These are phyloP conservation scores for Suillus ampliporus DNA, from an alignment of 768 basidiomycete genomes.

Conservation along the genomic window DNA sequence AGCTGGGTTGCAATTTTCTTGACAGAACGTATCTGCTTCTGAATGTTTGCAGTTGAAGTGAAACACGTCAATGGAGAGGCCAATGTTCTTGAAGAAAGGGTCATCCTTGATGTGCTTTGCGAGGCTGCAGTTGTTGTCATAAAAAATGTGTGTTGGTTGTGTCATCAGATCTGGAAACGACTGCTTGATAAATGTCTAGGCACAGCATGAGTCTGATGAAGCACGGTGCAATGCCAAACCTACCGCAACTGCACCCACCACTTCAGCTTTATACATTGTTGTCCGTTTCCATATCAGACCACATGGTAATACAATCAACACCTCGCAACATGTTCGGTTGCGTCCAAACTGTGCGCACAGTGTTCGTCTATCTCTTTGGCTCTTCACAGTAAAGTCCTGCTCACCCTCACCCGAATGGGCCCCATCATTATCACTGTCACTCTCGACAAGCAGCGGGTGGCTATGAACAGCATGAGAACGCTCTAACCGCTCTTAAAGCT, in stretches of 20 bases:
- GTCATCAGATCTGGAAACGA: too few species aligned
- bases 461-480: too few species aligned
- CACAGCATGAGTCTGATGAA: too few species aligned
- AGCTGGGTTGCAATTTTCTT: slow-evolving; percentile 35
- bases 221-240: not conserved
- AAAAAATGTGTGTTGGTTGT: slow-evolving; percentile 14
- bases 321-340: slow-evolving; percentile 40
- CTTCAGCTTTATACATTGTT: slow-evolving; percentile 33
- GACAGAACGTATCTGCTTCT: slow-evolving; percentile 29
- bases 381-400: too few species aligned
- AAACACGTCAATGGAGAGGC: slow-evolving; percentile 43
- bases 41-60: slow-evolving; percentile 42
- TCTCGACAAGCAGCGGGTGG: too few species aligned
- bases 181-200: too few species aligned
- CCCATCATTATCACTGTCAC: too few species aligned
- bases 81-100: slow-evolving; percentile 22
- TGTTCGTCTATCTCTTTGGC: too few species aligned
- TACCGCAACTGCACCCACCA: slow-evolving; percentile 21
- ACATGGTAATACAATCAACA: slow-evolving; percentile 38
- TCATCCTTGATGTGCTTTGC: slow-evolving; percentile 23
- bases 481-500: too few species aligned
- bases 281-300: slow-evolving; percentile 37
- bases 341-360: slow-evolving; percentile 35
- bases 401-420: too few species aligned
- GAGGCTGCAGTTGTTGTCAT: slow-evolving; percentile 33